Percentiles rank a stretch among this genome's conserved stretches.
Evolutionary conservation across 139 green algal species (phyloP).

Genomic region (Chlorella sorokiniana): DNA sequence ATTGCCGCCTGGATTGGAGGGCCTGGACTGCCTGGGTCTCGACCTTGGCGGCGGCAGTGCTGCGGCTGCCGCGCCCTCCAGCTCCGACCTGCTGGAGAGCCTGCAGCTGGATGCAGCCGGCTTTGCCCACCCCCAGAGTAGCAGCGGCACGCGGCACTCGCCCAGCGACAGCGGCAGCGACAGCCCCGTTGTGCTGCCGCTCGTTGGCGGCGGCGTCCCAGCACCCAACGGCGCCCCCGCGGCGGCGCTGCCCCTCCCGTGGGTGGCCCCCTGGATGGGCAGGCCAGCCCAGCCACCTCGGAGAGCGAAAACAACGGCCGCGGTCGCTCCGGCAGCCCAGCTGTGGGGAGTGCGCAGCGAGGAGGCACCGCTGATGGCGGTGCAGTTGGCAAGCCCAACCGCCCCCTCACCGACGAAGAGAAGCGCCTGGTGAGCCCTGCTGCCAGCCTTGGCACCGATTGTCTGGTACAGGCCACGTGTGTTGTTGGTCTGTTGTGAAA

Average conservation of each 20-base stretch:
- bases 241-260: background rate
- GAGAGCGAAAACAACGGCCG: constrained; percentile 35
- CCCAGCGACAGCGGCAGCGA: constrained; percentile 18
- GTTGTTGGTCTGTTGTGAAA: background rate
- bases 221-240: background rate
- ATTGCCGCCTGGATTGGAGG: background rate
- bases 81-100: constrained; percentile 31
- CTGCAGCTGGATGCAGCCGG: constrained; percentile 12
- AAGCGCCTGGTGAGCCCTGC: constrained; percentile 12
- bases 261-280: background rate
- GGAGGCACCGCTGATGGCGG: background rate
- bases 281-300: constrained; percentile 32
- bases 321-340: background rate
- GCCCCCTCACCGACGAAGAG: constrained; percentile 1
- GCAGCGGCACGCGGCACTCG: background rate
- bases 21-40: constrained; percentile 15
- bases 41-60: background rate
- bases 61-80: background rate
- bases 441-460: background rate
- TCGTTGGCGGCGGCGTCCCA: background rate
- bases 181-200: constrained; percentile 1
- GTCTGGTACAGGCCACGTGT: background rate
- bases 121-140: background rate
- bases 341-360: background rate
- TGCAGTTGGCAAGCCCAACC: background rate